Evolutionary conservation across 768 basidiomycete genomes (phyloP).

Genomic region (Hydnum rufescens): DNA sequence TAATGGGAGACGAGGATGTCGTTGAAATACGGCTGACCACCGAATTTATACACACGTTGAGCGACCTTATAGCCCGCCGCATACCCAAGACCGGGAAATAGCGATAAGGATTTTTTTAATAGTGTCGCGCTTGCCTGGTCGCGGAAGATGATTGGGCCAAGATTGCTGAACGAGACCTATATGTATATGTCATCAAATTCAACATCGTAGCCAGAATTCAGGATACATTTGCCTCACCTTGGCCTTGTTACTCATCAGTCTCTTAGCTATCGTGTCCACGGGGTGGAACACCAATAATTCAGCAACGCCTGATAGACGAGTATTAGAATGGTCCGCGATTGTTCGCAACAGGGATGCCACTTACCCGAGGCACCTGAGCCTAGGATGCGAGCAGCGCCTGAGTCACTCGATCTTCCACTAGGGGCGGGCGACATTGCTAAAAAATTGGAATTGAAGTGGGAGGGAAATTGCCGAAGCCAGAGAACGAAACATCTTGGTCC

Average conservation of each 20-base stretch:
- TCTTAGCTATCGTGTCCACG: conserved; percentile 95
- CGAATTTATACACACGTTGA: conserved; percentile 93
- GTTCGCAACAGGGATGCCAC: conserved; percentile 12
- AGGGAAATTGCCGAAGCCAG: too few species aligned
- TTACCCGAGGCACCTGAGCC: conserved; percentile 85
- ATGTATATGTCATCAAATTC: neutral
- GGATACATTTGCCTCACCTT: conserved; percentile 28
- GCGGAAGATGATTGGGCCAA: conserved; percentile 73
- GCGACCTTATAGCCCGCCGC: conserved; percentile 95
- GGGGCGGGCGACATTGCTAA: neutral
- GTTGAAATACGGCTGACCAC: conserved; percentile 95
- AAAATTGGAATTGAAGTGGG: neutral
- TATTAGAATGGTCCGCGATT: neutral
- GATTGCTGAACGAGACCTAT: conserved; percentile 41
- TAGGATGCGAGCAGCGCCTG: conserved; percentile 71
- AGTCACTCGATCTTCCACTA: conserved; percentile 28
- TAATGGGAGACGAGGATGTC: conserved; percentile 73
- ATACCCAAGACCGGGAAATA: conserved; percentile 97
- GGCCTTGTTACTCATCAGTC: conserved; percentile 92
- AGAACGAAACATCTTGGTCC: too few species aligned
- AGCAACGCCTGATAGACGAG: conserved; percentile 46
- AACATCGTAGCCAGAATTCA: neutral
- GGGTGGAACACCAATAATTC: conserved; percentile 93
- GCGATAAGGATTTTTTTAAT: conserved; percentile 52
- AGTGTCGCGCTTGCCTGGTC: conserved; percentile 54